Evolutionary conservation across 768 basidiomycete genomes (phyloP).

Genomic region (Leccinum boreale): DNA sequence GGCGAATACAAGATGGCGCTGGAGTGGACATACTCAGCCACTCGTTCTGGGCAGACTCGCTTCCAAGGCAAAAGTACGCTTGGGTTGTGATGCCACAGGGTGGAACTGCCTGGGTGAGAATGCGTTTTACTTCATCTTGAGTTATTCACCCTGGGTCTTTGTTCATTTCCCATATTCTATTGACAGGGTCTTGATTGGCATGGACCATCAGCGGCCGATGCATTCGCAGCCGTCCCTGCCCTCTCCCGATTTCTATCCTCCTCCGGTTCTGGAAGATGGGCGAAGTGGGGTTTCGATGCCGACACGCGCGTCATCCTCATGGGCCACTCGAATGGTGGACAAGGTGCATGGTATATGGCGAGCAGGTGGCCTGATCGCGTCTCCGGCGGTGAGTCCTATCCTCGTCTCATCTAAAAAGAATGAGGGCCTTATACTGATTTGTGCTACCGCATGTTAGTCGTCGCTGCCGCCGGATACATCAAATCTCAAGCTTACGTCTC

Average conservation of each 20-base stretch:
- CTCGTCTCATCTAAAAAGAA: background rate
- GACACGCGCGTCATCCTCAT: constrained; percentile 58
- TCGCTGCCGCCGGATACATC: constrained; percentile 80
- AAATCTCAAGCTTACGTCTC: constrained; percentile 88
- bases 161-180: background rate
- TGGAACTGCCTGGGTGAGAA: constrained; percentile 72
- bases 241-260: constrained; percentile 45
- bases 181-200: constrained; percentile 89
- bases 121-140: background rate
- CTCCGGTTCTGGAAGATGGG: constrained; percentile 33
- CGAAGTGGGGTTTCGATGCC: constrained; percentile 36
- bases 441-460: constrained; percentile 37
- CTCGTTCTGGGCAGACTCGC: constrained; percentile 59
- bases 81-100: constrained; percentile 88
- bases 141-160: background rate
- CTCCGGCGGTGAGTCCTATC: constrained; percentile 47
- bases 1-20: constrained; percentile 65
- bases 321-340: constrained; percentile 93
- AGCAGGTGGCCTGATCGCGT: constrained; percentile 76
- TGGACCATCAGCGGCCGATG: constrained; percentile 73
- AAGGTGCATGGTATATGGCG: constrained; percentile 81
- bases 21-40: constrained; percentile 66
- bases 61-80: constrained; percentile 54
- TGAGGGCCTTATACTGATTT: background rate
- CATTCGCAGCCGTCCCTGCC: constrained; percentile 59